Evolutionary conservation across 768 basidiomycete genomes (phyloP).

Genomic region (Russula foetens): DNA sequence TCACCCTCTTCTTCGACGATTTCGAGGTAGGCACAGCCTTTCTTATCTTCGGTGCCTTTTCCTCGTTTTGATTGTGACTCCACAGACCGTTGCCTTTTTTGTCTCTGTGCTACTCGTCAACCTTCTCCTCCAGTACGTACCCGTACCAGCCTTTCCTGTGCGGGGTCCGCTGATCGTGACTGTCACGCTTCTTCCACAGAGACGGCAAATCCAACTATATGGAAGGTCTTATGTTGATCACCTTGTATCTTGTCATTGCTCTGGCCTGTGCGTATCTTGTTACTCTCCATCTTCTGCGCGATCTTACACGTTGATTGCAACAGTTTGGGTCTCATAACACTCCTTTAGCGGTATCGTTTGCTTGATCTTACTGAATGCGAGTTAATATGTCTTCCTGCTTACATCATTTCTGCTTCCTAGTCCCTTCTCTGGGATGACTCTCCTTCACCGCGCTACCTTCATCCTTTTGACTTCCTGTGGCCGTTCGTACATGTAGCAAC

Average conservation of each 20-base stretch:
- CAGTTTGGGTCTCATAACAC: constrained; percentile 39
- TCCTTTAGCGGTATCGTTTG: not conserved
- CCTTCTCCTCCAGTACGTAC: constrained; percentile 60
- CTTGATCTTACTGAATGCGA: not conserved
- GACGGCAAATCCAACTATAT: constrained; percentile 88
- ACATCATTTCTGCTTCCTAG: not conserved
- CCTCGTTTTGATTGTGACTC: constrained; percentile 2
- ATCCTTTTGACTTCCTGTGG: not conserved
- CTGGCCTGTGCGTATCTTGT: constrained; percentile 53
- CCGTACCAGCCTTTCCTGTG: not conserved
- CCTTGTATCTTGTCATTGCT: constrained; percentile 74
- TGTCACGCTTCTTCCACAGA: constrained; percentile 26
- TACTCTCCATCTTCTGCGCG: not conserved
- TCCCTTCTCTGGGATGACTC: not conserved
- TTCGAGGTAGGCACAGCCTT: constrained; percentile 52
- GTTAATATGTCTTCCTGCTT: not conserved
- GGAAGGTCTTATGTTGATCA: constrained; percentile 76
- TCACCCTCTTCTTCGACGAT: constrained; percentile 78
- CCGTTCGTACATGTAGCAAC: too few species aligned
- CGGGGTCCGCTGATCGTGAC: not conserved
- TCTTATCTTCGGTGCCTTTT: not conserved
- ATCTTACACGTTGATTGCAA: constrained; percentile 1
- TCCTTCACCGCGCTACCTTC: not conserved
- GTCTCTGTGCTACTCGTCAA: constrained; percentile 85
- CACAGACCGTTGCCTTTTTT: constrained; percentile 72